phyloP scores from a whole-genome alignment of 345 rosid genomes.

The Ceriops tagal region DNA sequence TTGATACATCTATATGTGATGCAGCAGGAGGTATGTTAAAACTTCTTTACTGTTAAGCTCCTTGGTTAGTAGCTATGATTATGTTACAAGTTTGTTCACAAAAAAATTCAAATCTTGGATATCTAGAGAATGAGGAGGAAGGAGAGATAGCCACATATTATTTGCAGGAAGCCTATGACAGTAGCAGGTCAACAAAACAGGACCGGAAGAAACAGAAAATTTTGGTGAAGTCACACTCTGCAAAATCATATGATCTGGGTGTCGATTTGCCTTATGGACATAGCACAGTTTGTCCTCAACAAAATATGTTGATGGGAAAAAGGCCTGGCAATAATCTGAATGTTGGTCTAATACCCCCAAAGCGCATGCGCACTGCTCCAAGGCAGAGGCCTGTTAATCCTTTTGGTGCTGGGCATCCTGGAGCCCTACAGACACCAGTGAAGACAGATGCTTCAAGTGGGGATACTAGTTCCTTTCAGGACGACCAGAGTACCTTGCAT shows the following conservation, averaged over 20 bases:
- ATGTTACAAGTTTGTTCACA: slow-evolving; percentile 26
- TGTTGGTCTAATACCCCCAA: slow-evolving; percentile 74
- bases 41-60: slow-evolving; percentile 1
- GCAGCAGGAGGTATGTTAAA: slow-evolving; percentile 57
- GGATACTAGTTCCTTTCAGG: slow-evolving; percentile 93
- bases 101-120: slow-evolving; percentile 51
- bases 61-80: slow-evolving; percentile 16
- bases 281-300: slow-evolving; percentile 45
- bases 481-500: slow-evolving; percentile 78
- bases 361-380: slow-evolving; percentile 82
- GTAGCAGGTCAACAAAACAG: slow-evolving; percentile 48
- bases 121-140: slow-evolving; percentile 77
- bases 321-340: slow-evolving; percentile 58
- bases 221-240: slow-evolving; percentile 43
- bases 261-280: slow-evolving; percentile 55
- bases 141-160: slow-evolving; percentile 73
- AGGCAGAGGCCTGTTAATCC: slow-evolving; percentile 76
- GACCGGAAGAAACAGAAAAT: slow-evolving; percentile 63
- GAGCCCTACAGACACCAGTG: slow-evolving; percentile 41
- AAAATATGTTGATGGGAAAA: slow-evolving; percentile 51
- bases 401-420: slow-evolving; percentile 52
- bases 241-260: slow-evolving; percentile 60
- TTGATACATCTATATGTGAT: slow-evolving; percentile 71
- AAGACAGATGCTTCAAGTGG: slow-evolving; percentile 96
- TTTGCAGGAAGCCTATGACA: slow-evolving; percentile 60